Evolutionary conservation across 345 rosid genomes (phyloP).

Genomic region (Litchi chinensis): DNA sequence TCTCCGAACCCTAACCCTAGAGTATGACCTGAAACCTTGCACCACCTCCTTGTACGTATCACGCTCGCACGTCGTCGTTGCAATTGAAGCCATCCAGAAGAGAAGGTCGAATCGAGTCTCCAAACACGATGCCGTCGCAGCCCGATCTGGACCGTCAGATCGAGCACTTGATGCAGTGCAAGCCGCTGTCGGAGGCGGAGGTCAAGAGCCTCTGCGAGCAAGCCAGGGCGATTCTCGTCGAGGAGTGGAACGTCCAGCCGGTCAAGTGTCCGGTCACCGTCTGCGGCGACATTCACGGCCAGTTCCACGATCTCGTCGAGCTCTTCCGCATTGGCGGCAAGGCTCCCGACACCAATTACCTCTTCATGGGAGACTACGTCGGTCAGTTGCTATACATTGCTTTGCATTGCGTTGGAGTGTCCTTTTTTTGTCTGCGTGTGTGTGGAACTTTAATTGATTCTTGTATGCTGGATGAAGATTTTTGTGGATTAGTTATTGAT

Average conservation of each 20-base stretch:
- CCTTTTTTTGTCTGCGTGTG: too few species aligned
- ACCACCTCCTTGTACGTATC: not conserved
- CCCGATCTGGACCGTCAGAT: conserved; percentile 64
- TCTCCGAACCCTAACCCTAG: conserved; percentile 28
- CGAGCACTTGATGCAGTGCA: conserved; percentile 63
- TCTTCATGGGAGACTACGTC: conserved; percentile 63
- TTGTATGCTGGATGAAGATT: not conserved
- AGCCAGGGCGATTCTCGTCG: conserved; percentile 46
- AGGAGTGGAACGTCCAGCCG: conserved; percentile 62
- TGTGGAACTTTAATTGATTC: not conserved
- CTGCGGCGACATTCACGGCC: conserved; percentile 58
- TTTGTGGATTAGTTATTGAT: not conserved
- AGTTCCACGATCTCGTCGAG: conserved; percentile 59
- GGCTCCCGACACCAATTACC: conserved; percentile 55
- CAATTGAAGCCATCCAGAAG: not conserved
- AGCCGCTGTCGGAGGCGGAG: conserved; percentile 53
- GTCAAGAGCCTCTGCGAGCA: conserved; percentile 52
- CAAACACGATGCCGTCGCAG: conserved; percentile 37
- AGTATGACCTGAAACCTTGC: conserved; percentile 24
- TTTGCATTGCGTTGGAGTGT: not conserved
- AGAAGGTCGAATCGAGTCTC: not conserved
- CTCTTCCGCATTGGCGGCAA: conserved; percentile 59
- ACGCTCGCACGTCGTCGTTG: conserved; percentile 17
- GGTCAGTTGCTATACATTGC: conserved; percentile 32
- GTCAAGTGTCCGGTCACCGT: conserved; percentile 59